A percentile compares a stretch with the other conserved stretches of the same genome.
phyloP scores from a whole-genome alignment of 768 basidiomycete genomes.

The Baorangia bicolor region DNA sequence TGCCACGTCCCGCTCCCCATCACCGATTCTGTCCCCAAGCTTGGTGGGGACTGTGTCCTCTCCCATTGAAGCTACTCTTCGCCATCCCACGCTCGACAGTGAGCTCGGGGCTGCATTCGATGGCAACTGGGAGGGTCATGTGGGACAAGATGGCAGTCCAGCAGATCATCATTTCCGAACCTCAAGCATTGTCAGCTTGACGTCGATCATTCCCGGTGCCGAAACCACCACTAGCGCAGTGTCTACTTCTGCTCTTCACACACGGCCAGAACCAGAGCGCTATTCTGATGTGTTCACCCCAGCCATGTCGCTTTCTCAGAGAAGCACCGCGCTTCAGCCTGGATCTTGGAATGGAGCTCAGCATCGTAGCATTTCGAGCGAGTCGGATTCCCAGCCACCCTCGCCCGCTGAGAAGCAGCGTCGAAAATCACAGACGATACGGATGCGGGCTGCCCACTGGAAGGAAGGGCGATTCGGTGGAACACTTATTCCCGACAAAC shows the following conservation, averaged over 20 bases:
- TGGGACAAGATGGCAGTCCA: slow-evolving; percentile 21
- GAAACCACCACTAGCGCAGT: slow-evolving; percentile 11
- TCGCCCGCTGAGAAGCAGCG: slow-evolving; percentile 28
- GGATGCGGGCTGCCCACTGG: slow-evolving; percentile 59
- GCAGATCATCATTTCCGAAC: slow-evolving; percentile 48
- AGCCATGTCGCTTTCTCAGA: slow-evolving; percentile 3
- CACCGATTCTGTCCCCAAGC: slow-evolving; percentile 13
- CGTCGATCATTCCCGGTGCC: slow-evolving; percentile 31
- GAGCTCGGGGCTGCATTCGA: slow-evolving; percentile 58
- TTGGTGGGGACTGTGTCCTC: slow-evolving; percentile 7
- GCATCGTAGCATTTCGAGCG: slow-evolving; percentile 7
- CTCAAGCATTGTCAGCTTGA: slow-evolving; percentile 55
- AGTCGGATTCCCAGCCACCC: slow-evolving; percentile 28
- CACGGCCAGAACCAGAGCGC: not conserved
- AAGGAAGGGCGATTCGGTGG: slow-evolving; percentile 53
- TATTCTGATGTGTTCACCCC: slow-evolving; percentile 2
- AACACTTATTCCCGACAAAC: slow-evolving; percentile 27
- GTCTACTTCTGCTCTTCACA: slow-evolving; percentile 2
- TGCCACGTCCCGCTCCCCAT: slow-evolving; percentile 19
- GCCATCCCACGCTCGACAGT: slow-evolving; percentile 46
- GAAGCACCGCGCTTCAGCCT: slow-evolving; percentile 1
- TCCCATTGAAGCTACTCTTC: not conserved
- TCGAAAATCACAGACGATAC: slow-evolving; percentile 50
- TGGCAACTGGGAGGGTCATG: slow-evolving; percentile 16
- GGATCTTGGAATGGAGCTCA: slow-evolving; percentile 14